phyloP scores from a whole-genome alignment of 192 early-diverging fungal genomes.

The Backusella parvicylindrica region DNA sequence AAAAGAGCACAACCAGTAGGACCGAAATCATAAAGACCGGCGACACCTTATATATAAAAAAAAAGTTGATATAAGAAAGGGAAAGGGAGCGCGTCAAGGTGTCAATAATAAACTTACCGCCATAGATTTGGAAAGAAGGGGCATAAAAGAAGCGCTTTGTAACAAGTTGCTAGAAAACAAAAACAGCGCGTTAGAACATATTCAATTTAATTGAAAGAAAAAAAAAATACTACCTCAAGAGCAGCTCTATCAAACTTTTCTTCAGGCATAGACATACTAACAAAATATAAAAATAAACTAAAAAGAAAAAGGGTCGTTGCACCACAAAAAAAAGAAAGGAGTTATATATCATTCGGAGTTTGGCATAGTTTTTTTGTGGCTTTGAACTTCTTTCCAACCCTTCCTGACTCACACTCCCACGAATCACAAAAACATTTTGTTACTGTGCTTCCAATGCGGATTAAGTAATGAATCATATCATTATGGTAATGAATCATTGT shows the following conservation, averaged over 20 bases:
- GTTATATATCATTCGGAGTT: neutral
- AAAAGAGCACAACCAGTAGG: conserved; percentile 92
- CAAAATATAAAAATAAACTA: neutral
- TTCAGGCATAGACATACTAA: neutral
- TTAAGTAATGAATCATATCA: neutral
- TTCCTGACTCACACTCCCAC: neutral
- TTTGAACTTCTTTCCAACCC: neutral
- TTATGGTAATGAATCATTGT: neutral
- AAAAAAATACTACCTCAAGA: conserved; percentile 24
- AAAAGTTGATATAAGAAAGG: neutral
- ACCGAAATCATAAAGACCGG: conserved; percentile 97
- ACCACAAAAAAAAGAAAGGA: neutral
- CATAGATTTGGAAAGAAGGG: conserved; percentile 93
- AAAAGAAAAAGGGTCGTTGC: neutral
- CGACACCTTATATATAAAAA: conserved; percentile 60
- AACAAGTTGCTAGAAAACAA: conserved; percentile 53
- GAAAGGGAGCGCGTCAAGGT: conserved; percentile 2
- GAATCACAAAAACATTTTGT: neutral
- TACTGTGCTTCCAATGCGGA: neutral
- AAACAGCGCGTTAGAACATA: neutral
- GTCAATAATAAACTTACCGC: conserved; percentile 52
- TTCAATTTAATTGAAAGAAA: neutral
- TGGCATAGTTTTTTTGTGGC: neutral
- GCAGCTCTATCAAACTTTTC: conserved; percentile 31
- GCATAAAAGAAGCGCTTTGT: conserved; percentile 95